Percentiles rank a stretch among this genome's conserved stretches.
phyloP scores from a whole-genome alignment of 805 yeast species.

The Metschnikowia gelsemii region DNA sequence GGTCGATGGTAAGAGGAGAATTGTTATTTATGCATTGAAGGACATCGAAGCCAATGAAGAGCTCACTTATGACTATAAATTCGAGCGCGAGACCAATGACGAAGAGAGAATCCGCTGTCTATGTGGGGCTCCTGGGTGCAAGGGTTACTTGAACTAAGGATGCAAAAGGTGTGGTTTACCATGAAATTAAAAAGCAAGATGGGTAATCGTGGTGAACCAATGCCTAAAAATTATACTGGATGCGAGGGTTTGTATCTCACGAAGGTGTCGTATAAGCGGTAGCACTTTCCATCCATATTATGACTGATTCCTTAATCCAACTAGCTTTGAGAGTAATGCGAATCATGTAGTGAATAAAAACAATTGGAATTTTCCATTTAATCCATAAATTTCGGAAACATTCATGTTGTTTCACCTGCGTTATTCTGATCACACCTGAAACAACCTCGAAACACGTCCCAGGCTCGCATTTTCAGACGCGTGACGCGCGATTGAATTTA shows the following conservation, averaged over 20 bases:
- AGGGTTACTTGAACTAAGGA: conserved; percentile 75
- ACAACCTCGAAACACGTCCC: not conserved
- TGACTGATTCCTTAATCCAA: no score
- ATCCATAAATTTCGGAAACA: no score
- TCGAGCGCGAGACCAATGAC: conserved; percentile 86
- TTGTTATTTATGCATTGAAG: conserved; percentile 88
- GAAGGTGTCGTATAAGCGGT: no score
- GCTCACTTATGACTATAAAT: conserved; percentile 92
- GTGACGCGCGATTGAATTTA: conserved; percentile 2
- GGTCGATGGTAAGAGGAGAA: conserved; percentile 90
- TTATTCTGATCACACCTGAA: not conserved
- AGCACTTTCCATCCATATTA: no score
- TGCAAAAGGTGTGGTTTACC: no score
- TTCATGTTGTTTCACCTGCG: no score
- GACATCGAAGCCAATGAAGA: conserved; percentile 90
- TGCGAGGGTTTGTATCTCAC: no score
- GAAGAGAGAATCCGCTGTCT: conserved; percentile 85
- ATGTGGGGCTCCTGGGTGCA: conserved; percentile 94
- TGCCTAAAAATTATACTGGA: no score
- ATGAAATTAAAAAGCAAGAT: not conserved
- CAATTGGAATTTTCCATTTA: no score
- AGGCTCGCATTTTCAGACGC: conserved; percentile 3
- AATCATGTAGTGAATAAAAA: no score
- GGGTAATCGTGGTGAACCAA: no score
- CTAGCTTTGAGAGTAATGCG: no score